phyloP scores from a whole-genome alignment of 192 early-diverging fungal species.

The Entomortierella beljakovae region DNA sequence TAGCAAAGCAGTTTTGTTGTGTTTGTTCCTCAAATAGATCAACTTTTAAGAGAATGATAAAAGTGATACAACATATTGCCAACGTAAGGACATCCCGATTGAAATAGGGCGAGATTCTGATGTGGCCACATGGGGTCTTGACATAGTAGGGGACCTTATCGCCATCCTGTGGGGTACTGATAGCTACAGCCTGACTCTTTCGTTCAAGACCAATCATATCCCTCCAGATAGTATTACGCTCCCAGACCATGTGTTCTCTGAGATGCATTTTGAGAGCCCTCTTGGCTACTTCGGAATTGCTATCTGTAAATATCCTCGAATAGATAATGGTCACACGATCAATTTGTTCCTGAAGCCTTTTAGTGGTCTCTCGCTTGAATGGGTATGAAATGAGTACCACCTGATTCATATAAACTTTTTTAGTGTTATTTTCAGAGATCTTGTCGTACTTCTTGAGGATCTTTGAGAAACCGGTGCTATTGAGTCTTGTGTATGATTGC shows the following conservation, averaged over 20 bases:
- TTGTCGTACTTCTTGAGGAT: slow-evolving; percentile 98
- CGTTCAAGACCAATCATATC: slow-evolving; percentile 94
- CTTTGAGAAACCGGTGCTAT: slow-evolving; percentile 92
- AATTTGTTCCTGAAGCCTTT: slow-evolving; percentile 71
- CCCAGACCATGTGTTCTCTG: slow-evolving; percentile 92
- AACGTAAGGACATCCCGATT: slow-evolving; percentile 55
- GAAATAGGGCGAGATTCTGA: slow-evolving; percentile 61
- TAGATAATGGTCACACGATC: slow-evolving; percentile 71
- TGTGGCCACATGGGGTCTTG: slow-evolving; percentile 61
- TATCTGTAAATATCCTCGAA: slow-evolving; percentile 70
- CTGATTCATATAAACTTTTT: slow-evolving; percentile 73
- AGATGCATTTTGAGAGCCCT: slow-evolving; percentile 82
- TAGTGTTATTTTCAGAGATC: slow-evolving; percentile 78
- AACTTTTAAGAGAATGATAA: slow-evolving; percentile 67
- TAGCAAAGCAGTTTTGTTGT: slow-evolving; percentile 91
- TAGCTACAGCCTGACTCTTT: slow-evolving; percentile 74
- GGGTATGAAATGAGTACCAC: slow-evolving; percentile 74
- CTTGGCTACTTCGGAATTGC: slow-evolving; percentile 71
- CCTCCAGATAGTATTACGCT: slow-evolving; percentile 97
- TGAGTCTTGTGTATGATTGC: slow-evolving; percentile 88
- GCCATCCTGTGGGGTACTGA: slow-evolving; percentile 38
- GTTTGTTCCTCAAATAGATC: slow-evolving; percentile 76
- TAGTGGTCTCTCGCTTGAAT: slow-evolving; percentile 73
- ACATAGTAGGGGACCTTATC: slow-evolving; percentile 34
- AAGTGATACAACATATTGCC: slow-evolving; percentile 65